phyloP scores from a whole-genome alignment of 192 early-diverging fungal genomes.

The Coemansia guatemalensis region DNA sequence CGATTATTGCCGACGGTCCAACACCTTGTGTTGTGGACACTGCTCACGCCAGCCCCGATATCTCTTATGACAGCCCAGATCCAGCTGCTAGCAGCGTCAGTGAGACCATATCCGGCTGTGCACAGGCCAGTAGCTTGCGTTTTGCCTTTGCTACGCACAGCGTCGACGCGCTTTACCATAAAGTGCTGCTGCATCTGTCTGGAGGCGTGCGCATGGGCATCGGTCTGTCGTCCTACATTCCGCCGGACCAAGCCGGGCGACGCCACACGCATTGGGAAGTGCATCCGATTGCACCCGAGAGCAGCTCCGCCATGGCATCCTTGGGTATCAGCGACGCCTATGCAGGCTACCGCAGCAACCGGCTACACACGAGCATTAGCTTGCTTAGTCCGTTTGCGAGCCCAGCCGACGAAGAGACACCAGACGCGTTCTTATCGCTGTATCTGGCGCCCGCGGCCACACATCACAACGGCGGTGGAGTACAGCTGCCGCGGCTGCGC shows the following conservation, averaged over 20 bases:
- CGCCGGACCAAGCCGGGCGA: conserved; percentile 31
- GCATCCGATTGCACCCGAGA: conserved; percentile 51
- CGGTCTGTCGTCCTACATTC: conserved; percentile 47
- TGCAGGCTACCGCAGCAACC: conserved; percentile 41
- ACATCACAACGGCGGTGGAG: not conserved
- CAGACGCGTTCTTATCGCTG: conserved; percentile 17
- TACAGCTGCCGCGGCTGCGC: conserved; percentile 18
- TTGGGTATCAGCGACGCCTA: conserved; percentile 44
- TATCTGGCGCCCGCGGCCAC: conserved; percentile 9
- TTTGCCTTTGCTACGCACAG: conserved; percentile 48
- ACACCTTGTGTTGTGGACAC: too few species aligned
- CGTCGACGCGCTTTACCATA: conserved; percentile 39
- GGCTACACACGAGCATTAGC: conserved; percentile 46
- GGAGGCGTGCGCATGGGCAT: conserved; percentile 54
- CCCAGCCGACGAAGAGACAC: not conserved
- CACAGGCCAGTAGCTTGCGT: conserved; percentile 25
- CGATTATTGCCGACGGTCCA: conserved; percentile 35
- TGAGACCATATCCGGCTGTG: too few species aligned
- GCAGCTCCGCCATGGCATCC: conserved; percentile 9
- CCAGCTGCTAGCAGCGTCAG: too few species aligned
- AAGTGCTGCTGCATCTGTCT: conserved; percentile 47
- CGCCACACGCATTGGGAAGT: conserved; percentile 55
- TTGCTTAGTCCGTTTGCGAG: conserved; percentile 47
- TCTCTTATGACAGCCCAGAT: too few species aligned
- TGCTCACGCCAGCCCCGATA: too few species aligned